These are phyloP conservation scores for Periconia sp. DNA, from an alignment of 2,329 filamentous ascomycete species.

Conservation along the genomic window DNA sequence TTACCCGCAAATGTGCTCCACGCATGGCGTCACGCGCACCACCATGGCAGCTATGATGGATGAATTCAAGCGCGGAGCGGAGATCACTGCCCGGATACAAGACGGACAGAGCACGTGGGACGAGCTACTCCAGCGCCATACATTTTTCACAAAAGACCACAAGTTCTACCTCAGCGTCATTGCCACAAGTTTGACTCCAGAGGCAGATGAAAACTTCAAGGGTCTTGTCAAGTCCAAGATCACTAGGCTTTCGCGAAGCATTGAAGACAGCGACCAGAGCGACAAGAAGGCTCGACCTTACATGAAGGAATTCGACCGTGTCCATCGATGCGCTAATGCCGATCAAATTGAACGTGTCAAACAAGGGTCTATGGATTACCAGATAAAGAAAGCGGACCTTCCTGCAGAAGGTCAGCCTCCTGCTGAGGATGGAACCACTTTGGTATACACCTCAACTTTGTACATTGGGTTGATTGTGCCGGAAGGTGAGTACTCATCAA, in stretches of 20 bases:
- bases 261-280: conserved; percentile 68
- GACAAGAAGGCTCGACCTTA: conserved; percentile 87
- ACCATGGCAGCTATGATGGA: conserved; percentile 81
- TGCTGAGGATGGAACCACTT: conserved; percentile 45
- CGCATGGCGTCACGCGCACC: conserved; percentile 87
- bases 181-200: conserved; percentile 78
- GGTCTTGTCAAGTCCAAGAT: conserved; percentile 94
- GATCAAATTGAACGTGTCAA: conserved; percentile 64
- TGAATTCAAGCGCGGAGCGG: conserved; percentile 76
- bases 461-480: conserved; percentile 87
- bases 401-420: conserved; percentile 39
- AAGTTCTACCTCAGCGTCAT: conserved; percentile 95
- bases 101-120: conserved; percentile 77
- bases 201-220: conserved; percentile 83
- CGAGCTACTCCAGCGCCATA: conserved; percentile 84
- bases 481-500: conserved; percentile 60
- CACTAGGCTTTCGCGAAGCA: conserved; percentile 76
- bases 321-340: conserved; percentile 68
- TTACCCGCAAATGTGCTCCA: conserved; percentile 97
- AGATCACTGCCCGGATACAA: conserved; percentile 80
- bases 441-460: conserved; percentile 85
- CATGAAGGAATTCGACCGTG: conserved; percentile 87
- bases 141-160: conserved; percentile 89
- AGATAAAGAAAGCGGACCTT: conserved; percentile 55
- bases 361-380: conserved; percentile 63